Evolutionary conservation across 2,329 filamentous ascomycete genomes (phyloP).

Genomic region (Trichoderma pleuroti): DNA sequence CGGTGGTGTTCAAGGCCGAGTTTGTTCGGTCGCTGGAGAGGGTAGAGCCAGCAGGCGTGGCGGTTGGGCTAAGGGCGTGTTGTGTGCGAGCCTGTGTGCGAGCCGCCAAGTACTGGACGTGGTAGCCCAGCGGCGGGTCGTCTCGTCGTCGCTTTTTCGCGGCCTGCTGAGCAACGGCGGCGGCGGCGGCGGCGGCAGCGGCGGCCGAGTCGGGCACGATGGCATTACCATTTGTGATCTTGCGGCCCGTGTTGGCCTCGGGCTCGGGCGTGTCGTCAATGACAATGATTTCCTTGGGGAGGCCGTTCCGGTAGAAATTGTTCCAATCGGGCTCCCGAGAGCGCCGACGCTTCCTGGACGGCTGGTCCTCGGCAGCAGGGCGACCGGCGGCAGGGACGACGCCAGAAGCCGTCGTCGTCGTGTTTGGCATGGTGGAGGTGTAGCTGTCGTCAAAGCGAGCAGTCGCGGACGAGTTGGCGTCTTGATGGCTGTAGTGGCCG

Average conservation of each 20-base stretch:
- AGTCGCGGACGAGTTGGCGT: constrained; percentile 26
- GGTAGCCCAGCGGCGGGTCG: constrained; percentile 63
- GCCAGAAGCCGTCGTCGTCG: constrained; percentile 10
- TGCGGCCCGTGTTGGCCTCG: constrained; percentile 42
- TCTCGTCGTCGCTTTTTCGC: constrained; percentile 73
- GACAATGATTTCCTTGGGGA: constrained; percentile 81
- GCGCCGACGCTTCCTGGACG: constrained; percentile 51
- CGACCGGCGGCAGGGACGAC: constrained; percentile 27
- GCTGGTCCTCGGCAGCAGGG: constrained; percentile 27
- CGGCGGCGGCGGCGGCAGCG: constrained; percentile 6
- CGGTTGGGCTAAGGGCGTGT: constrained; percentile 65
- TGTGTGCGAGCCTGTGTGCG: constrained; percentile 68
- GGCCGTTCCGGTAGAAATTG: constrained; percentile 76
- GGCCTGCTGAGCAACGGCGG: constrained; percentile 42
- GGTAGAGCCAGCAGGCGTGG: constrained; percentile 65
- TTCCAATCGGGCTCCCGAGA: constrained; percentile 71
- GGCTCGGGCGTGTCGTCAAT: constrained; percentile 71
- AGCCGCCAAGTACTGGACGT: constrained; percentile 61
- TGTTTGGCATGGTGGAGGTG: constrained; percentile 25
- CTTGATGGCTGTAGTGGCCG: constrained; percentile 23
- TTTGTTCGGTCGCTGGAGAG: constrained; percentile 80
- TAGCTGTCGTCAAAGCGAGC: constrained; percentile 25
- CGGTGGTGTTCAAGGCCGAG: constrained; percentile 78
- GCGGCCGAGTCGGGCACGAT: constrained; percentile 20
- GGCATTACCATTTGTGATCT: constrained; percentile 35